Percentiles rank a stretch among this genome's conserved stretches.
Evolutionary conservation across 768 basidiomycete species (phyloP).

Genomic region (Tylopilus plumbeoviolaceoides): DNA sequence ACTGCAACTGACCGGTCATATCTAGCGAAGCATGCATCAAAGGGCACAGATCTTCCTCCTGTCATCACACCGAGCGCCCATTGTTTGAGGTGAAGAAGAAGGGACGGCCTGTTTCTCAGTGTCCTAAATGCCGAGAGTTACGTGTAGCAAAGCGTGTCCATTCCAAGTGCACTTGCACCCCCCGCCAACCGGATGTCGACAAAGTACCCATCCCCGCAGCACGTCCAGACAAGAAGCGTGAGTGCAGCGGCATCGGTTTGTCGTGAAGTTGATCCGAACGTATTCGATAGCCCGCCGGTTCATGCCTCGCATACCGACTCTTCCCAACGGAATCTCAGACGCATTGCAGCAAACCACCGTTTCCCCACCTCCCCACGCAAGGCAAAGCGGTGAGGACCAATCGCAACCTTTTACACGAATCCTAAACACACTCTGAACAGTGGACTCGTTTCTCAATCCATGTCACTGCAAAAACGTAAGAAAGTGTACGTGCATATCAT

Average conservation of each 20-base stretch:
- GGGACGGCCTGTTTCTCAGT: slow-evolving; percentile 88
- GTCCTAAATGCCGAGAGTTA: slow-evolving; percentile 76
- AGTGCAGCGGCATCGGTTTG: slow-evolving; percentile 1
- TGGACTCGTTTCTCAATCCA: slow-evolving; percentile 59
- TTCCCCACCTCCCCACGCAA: slow-evolving; percentile 36
- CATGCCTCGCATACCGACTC: slow-evolving; percentile 64
- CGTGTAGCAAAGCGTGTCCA: slow-evolving; percentile 78
- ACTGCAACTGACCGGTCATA: slow-evolving; percentile 10
- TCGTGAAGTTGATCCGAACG: slow-evolving; percentile 16
- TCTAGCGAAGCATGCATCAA: slow-evolving; percentile 88
- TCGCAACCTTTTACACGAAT: no score
- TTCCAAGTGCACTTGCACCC: slow-evolving; percentile 74
- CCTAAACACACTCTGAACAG: slow-evolving; percentile 31
- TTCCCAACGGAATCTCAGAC: slow-evolving; percentile 73
- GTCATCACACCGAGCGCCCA: slow-evolving; percentile 81
- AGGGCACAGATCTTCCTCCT: slow-evolving; percentile 88
- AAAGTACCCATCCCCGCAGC: slow-evolving; percentile 31
- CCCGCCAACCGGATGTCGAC: slow-evolving; percentile 30
- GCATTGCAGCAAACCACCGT: slow-evolving; percentile 31
- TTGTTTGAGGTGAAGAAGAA: slow-evolving; percentile 95
- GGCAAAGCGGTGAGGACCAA: slow-evolving; percentile 44
- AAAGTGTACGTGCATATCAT: slow-evolving; percentile 47
- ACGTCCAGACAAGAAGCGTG: slow-evolving; percentile 33
- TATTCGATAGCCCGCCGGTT: slow-evolving; percentile 54
- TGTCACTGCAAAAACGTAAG: slow-evolving; percentile 55